Base-by-base conservation (phyloP, 2,329 filamentous ascomycete genomes). In the Colletotrichum coccodes region DNA sequence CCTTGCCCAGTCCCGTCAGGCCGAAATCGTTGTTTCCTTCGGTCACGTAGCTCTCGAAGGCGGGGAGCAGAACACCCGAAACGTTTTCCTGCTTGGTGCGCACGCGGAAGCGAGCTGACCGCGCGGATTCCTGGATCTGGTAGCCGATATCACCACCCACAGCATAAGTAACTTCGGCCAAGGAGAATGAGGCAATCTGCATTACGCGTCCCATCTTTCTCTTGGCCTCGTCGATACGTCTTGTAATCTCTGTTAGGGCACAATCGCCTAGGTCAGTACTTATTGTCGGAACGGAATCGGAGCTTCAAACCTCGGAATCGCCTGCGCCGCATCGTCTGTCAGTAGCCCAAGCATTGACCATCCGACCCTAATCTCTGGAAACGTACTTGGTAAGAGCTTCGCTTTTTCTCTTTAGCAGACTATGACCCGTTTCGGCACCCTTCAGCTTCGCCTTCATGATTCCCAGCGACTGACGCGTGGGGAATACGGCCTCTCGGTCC, bases 171-270 rank as follows among this genome's bases (percentile, higher is more conserved):
- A 99, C 96, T 84, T 98, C 96, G 69, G 96, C 96, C 21, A 99
- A 88, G 49, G 95, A 98, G 83, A 99, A 98, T 52, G 96, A 95
- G 46, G 96, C 96, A 77, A 99, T 97, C 81, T 98, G 95, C 96
- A 99, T 99, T 42, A 99, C 96, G 38, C 95, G 90, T 66, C 96
- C 96, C 95, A 99, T 99, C 86, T 99, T 99, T 75, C 95, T 93
- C 83, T 99, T 99, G 47, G 96, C 96, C 81, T 99, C 96, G 84
- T 99, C 95, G 82, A 99, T 99, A 77, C 96, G 92, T 79, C 91
- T 90, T 57, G 96, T 98, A 77, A 99, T 99, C 77, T 99, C 96
- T 94, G 79, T 73, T 23, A 18, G 36, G 18, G 14, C 14, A 36
- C 40, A 21, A 44, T 68, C 11, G 42, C 42, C 16, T 28, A 12